Base-by-base conservation (phyloP, 164 flowering plant species). In the Magnolia kwangsiensis region DNA sequence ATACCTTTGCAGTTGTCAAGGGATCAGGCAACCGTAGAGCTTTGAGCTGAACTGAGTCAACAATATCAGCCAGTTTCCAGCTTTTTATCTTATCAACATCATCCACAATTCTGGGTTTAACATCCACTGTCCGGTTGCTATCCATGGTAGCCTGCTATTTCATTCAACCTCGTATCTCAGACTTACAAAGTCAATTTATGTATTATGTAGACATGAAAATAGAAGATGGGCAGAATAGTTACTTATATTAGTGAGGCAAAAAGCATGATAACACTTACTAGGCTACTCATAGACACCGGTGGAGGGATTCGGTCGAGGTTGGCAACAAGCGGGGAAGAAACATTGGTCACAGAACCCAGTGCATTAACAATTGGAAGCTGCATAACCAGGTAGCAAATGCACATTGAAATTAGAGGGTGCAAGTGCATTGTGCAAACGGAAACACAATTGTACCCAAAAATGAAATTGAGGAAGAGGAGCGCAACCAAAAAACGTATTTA, bases 21-120 rank as follows among this genome's bases (percentile, higher is more conserved):
- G 72, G 66, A n/a, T 78, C 80, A 72, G 76, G 76, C 64, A 78
- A 74, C 72, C 72, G 31, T n/a, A 73, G 66, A 51, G 76, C 76
- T 49, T 78, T 78, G 51, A 78, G 80, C 55, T 72, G 80, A 11
- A 37, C 29, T 51, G 72, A 37, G 55, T 78, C 80, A 66, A 73
- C 72, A 51, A 78, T 78, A 73, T 78, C 80, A 67, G 80, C 72
- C 76, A 78, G 45, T 66, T 78, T 78, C 80, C 80, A 73, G 70
- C 72, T 73, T 59, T 67, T 73, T 14, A 67, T 59, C 65, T 78
- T 73, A 23, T 78, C 80, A 55, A 71, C 23, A 64, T 77, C 79
- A 8, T 76, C 78, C 45, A 68, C 23, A 55, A 76, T 61, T 31
- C 75, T 72, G 59, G 80, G 80, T 73, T 78, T 78, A 67, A 78